Evolutionary conservation across 2,329 filamentous ascomycete species (phyloP).

Genomic region (Aspergillus tanneri): DNA sequence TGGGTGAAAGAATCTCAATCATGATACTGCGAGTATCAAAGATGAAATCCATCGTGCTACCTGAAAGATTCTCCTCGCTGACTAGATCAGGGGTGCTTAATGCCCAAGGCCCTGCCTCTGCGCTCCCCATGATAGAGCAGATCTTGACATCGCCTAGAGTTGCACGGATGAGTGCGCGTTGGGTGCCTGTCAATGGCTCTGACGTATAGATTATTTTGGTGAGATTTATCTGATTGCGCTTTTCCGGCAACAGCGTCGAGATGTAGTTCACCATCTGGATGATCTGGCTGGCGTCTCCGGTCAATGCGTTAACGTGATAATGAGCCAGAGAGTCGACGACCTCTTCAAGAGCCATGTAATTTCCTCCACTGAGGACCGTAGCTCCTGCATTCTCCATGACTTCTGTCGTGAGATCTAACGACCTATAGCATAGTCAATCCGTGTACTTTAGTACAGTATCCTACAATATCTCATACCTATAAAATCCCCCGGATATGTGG

Average conservation of each 20-base stretch:
- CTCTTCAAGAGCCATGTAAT: conserved; percentile 23
- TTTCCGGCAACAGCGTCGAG: conserved; percentile 26
- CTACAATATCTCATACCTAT: too few species aligned
- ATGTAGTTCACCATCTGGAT: conserved; percentile 40
- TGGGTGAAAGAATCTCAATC: conserved; percentile 38
- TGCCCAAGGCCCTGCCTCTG: conserved; percentile 46
- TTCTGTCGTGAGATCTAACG: conserved; percentile 44
- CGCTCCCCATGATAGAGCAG: conserved; percentile 44
- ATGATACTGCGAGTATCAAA: conserved; percentile 39
- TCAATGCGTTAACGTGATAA: conserved; percentile 41
- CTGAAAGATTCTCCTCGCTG: conserved; percentile 11
- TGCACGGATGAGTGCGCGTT: conserved; percentile 32
- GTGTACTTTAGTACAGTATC: too few species aligned
- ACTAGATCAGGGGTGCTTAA: conserved; percentile 33
- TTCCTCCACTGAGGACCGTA: conserved; percentile 40
- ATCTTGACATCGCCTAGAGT: conserved; percentile 38
- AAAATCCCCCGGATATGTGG: conserved; percentile 39
- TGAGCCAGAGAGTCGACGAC: conserved; percentile 29
- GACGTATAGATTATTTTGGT: conserved; percentile 50
- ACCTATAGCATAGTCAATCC: too few species aligned
- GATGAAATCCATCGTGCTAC: conserved; percentile 35
- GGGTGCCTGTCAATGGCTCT: conserved; percentile 37
- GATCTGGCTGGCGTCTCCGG: conserved; percentile 44
- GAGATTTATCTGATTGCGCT: conserved; percentile 27
- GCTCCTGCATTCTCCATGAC: conserved; percentile 45